Evolutionary conservation across 108 stramenopile genomes (phyloP).

Genomic region (Cylindrotheca fusiformis): DNA sequence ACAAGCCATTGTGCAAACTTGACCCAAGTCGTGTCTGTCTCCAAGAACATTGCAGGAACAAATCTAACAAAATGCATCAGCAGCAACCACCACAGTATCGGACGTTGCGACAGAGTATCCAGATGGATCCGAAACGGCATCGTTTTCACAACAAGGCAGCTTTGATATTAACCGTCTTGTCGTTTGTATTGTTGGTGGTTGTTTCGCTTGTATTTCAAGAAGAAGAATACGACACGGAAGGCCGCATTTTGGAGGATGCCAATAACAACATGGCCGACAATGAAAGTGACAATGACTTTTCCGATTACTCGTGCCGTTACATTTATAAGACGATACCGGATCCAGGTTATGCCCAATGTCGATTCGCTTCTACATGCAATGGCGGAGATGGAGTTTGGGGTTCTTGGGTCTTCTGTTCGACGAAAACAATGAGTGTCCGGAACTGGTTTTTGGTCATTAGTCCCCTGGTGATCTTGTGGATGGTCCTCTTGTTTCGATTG

Average conservation of each 20-base stretch:
- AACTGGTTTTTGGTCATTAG: conserved; percentile 47
- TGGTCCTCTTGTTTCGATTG: conserved; percentile 82
- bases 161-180: conserved; percentile 18
- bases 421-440: conserved; percentile 21
- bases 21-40: no score
- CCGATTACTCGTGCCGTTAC: conserved; percentile 40
- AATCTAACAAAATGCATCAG: no score
- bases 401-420: conserved; percentile 68
- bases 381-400: conserved; percentile 57
- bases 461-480: conserved; percentile 61
- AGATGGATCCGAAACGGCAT: conserved; percentile 20
- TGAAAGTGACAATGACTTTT: conserved; percentile 18
- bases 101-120: conserved; percentile 2
- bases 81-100: not conserved
- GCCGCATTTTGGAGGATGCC: conserved; percentile 3
- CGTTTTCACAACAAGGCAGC: conserved; percentile 34
- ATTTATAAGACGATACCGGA: conserved; percentile 34
- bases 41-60: no score
- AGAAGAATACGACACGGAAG: conserved; percentile 1
- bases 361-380: conserved; percentile 74
- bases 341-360: conserved; percentile 54
- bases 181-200: conserved; percentile 16
- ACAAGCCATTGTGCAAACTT: no score
- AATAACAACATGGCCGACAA: conserved; percentile 7
- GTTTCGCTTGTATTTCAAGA: conserved; percentile 29